Conservation (phyloP, 2,329 filamentous ascomycete species). For the Nemania bipapillata region DNA sequence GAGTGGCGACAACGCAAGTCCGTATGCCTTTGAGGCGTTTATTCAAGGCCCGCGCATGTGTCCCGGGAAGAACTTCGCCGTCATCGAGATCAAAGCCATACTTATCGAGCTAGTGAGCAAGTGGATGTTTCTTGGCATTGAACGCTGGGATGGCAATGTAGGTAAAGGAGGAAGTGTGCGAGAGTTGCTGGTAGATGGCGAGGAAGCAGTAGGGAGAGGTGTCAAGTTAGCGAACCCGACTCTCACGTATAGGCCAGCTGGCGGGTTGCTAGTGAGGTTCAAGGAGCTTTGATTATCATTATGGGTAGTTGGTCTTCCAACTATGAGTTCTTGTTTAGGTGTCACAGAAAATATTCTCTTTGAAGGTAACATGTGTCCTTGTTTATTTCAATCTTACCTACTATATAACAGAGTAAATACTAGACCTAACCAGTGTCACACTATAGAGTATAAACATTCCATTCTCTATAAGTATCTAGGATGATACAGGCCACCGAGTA, state of each 20-base stretch:
- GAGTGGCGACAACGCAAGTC: slow-evolving; percentile 46
- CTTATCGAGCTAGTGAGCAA: slow-evolving; percentile 43
- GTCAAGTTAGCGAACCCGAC: slow-evolving; percentile 44
- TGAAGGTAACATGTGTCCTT: too few relatives aligned
- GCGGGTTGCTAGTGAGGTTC: slow-evolving; percentile 42
- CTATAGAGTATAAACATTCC: too few relatives aligned
- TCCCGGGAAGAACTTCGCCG: slow-evolving; percentile 44
- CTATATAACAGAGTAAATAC: too few relatives aligned
- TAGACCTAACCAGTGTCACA: too few relatives aligned
- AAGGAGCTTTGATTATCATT: slow-evolving; percentile 28
- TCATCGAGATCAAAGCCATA: slow-evolving; percentile 44
- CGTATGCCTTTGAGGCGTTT: slow-evolving; percentile 47
- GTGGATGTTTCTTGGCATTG: slow-evolving; percentile 43
- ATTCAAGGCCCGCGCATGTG: slow-evolving; percentile 47
- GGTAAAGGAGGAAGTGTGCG: slow-evolving; percentile 3
- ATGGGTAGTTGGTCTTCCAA: too few relatives aligned
- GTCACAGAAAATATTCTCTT: background rate
- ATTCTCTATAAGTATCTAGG: too few relatives aligned
- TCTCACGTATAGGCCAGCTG: slow-evolving; percentile 41
- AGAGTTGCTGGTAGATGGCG: slow-evolving; percentile 36
- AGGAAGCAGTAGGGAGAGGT: slow-evolving; percentile 39
- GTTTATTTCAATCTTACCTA: too few relatives aligned
- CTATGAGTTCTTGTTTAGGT: too few relatives aligned
- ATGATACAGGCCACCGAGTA: background rate
- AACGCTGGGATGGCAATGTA: slow-evolving; percentile 18